Percentiles rank a stretch among this genome's conserved stretches.
These are phyloP conservation scores for Rhododendron ferrugineum DNA, from an alignment of 148 eudicot genomes.

Conservation along the genomic window DNA sequence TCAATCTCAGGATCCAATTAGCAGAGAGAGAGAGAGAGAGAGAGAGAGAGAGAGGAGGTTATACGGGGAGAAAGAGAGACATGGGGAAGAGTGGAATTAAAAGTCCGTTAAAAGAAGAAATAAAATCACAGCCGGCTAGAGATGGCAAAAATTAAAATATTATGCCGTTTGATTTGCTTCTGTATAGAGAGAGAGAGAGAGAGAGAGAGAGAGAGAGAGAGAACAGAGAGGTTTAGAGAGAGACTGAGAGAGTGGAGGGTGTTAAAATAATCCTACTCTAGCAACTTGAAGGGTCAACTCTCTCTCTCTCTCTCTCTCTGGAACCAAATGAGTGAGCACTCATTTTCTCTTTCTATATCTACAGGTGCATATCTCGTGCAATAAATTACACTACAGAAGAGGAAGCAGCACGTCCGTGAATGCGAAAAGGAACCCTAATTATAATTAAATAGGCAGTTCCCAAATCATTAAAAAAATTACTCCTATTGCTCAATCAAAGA, in stretches of 20 bases:
- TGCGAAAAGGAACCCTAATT: neutral
- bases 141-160: neutral
- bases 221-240: neutral
- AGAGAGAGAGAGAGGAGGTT: neutral
- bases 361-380: neutral
- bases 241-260: neutral
- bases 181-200: constrained; percentile 8
- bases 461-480: neutral
- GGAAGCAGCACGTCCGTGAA: neutral
- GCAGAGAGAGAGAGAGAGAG: neutral
- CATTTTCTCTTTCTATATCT: neutral
- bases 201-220: neutral
- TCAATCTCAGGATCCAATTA: neutral
- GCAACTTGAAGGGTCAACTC: constrained; percentile 14
- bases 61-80: neutral
- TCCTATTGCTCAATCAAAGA: neutral
- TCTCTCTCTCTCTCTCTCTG: neutral
- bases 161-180: constrained; percentile 6
- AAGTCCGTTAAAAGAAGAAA: neutral
- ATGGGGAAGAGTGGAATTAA: neutral
- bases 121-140: constrained; percentile 1
- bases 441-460: neutral
- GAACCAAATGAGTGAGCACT: neutral
- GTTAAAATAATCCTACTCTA: neutral
- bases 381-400: neutral